Base-by-base conservation (phyloP, 164 flowering plant genomes). In the Berberis vulgaris region DNA sequence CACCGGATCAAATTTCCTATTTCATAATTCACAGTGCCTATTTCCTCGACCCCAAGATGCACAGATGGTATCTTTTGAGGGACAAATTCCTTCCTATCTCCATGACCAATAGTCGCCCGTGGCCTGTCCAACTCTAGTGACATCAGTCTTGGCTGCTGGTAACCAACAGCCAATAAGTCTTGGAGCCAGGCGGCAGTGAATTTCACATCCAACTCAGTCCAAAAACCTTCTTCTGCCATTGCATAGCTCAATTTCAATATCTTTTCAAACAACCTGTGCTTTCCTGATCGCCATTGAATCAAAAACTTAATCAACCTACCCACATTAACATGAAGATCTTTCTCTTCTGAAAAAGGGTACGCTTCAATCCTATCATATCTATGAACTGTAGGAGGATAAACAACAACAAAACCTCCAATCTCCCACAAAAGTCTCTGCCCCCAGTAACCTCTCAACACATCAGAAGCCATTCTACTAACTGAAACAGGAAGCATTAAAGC, bases 161-260 rank as follows among this genome's bases (percentile, higher is more conserved):
- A 95, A 7, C 97, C 92, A 62, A 95, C 96, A 72, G 96, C 82
- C 71, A 95, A 71, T 84, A 95, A 78, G 73, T 95, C 99, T 72
- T 89, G 96, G 70, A 95, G 94, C 99, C 99, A 95, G 66, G 91
- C 99, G 63, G 94, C 97, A 41, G 97, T 89, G 49, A 95, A 87
- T 68, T 77, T 80, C 73, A 95, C 84, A 78, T 95, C 97, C 64
- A 73, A 73, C 68, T 85, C 95, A 42, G 86, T 81, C 99, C 99
- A 95, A 75, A 95, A 95, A 26, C 91, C 87, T 69, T 91, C 96
- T 71, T 89, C 92, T 13, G 96, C 97, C 97, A 95, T 95, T 1
- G 74, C 77, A 77, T 74, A 87, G 64, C 99, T 91, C 64, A 95
- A 72, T 41, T 95, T 86, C 81, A 91, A 67, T 26, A 95, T 82